Evolutionary conservation across 495 filamentous ascomycete species (phyloP).

Genomic region (Sordaria brevicollis): DNA sequence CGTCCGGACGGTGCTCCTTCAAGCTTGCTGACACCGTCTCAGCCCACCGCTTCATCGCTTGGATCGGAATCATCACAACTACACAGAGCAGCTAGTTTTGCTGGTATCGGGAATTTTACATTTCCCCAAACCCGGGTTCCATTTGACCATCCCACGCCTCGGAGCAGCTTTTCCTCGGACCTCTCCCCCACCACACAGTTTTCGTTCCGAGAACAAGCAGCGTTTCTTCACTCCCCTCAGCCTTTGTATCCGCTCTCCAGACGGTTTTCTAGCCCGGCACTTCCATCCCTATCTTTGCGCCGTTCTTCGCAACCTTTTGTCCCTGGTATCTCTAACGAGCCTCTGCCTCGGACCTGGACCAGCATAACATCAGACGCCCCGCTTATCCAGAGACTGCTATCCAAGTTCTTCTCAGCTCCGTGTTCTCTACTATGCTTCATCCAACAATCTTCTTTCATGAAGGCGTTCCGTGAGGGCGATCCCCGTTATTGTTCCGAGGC

Average conservation of each 20-base stretch:
- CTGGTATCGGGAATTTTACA: neutral
- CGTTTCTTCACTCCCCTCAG: neutral
- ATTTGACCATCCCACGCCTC: neutral
- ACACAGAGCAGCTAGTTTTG: slow-evolving; percentile 1
- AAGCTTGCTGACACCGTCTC: neutral
- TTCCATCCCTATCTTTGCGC: neutral
- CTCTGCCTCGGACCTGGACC: slow-evolving; percentile 12
- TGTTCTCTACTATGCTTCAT: slow-evolving; percentile 11
- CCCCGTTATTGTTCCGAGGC: slow-evolving; percentile 16
- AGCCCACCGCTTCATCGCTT: neutral
- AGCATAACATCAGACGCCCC: slow-evolving; percentile 10
- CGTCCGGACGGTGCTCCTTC: neutral
- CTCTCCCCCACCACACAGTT: neutral
- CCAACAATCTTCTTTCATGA: slow-evolving; percentile 10
- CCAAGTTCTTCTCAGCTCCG: slow-evolving; percentile 8
- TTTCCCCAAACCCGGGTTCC: neutral
- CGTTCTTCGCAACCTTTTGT: neutral
- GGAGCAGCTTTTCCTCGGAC: neutral
- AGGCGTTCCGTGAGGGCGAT: slow-evolving; percentile 12
- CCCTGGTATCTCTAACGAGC: neutral
- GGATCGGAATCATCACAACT: neutral
- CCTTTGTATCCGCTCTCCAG: neutral
- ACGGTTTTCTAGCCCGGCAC: neutral
- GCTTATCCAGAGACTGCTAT: slow-evolving; percentile 13
- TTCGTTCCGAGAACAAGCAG: neutral